Evolutionary conservation across 31 red algal genomes (phyloP), one percentile per base, ranked within the genome.

Genomic region (Asparagopsis taxiformis): DNA sequence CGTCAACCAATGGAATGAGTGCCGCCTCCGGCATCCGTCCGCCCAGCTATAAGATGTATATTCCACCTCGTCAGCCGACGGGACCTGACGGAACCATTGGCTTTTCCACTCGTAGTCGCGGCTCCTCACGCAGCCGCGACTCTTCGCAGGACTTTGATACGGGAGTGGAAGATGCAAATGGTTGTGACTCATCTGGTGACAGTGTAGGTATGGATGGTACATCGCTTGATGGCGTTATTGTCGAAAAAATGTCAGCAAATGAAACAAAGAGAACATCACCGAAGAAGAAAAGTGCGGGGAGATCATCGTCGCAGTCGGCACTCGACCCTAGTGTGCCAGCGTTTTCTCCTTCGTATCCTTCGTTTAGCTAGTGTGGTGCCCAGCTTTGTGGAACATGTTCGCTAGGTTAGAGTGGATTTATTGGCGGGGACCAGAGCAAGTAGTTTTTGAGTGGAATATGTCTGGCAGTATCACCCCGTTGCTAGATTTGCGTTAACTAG

Each of bases 21-120:
- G 65, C 31, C 22, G 51, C 65, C 26, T 46, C 51, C 15, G 83
- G 72, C 10, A 88, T 88, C 37, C 72, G 68, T 28, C 50, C 65
- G 9, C 77, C 77, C 31, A 61, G 51, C 2, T 81, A 64, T 31
- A 74, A 77, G 37, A 39, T 81, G 38, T 91, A 82, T 31, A 59
- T 72, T 20, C 87, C 87, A 17, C 62, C 57, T 8, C 57, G 70
- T 49, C 78, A 82, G 54, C 87, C 87, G 6, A 70, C 43, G 13
- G 87, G 87, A 11, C 87, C 87, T 16, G 85, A 90, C 36, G 85
- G 85, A 10, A 80, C 85, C 11, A 51, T 74, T 0, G 85, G 85
- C n/a, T 90, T 90, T 46, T 24, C 25, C 23, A 25, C 79, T 3
- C 69, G 79, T 15, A 25, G 53, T 10, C 29, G 39, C 3, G n/a